Evolutionary conservation across 2,329 filamentous ascomycete genomes (phyloP), one percentile per base, ranked within the genome.

Genomic region (Epichloe sibirici): DNA sequence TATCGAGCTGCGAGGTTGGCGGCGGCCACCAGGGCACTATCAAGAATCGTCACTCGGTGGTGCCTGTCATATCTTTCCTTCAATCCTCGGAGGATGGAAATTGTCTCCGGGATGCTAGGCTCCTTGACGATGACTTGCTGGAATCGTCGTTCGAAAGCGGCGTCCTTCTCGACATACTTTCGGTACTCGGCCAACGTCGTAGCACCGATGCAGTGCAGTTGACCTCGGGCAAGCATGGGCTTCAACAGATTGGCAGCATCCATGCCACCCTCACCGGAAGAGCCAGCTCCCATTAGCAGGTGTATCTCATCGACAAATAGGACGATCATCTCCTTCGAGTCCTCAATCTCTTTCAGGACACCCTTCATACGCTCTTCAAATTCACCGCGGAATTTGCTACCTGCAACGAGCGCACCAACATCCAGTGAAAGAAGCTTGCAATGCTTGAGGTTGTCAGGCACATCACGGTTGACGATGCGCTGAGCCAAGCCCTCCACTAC

Each of bases 311-410:
- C 93, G 59, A 98, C 93, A 62, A 98, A 98, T 57, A 98, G 83
- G 50, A 98, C 86, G 65, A 98, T 96, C 76, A 90, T 95, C 53
- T 97, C 91, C 67, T 93, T 94, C 49, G 90, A 89, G 53, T 95
- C 85, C 60, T 90, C 81, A 54, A 98, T 95, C 72, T 98, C 93
- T 70, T 97, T 98, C 62, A 98, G 71, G 5, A 98, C 93, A 52
- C 91, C 90, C 79, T 98, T 98, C 90, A 98, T 97, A 61, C 93
- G 83, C 76, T 98, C 93, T 69, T 98, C 93, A 55, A 98, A 98
- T 69, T 98, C 93, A 73, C 93, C 93, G 48, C 93, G 85, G 74
- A 94, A 98, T 73, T 98, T 98, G 80, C 90, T 96, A 60, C 93
- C 93, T 54, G 93, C 93, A 57, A 98, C 91, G 53, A 98, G 76